A percentile compares a stretch with the other conserved stretches of the same genome.
Evolutionary conservation across 495 filamentous ascomycete species (phyloP).

Genomic region (Paragyromitra xinjiangensis): DNA sequence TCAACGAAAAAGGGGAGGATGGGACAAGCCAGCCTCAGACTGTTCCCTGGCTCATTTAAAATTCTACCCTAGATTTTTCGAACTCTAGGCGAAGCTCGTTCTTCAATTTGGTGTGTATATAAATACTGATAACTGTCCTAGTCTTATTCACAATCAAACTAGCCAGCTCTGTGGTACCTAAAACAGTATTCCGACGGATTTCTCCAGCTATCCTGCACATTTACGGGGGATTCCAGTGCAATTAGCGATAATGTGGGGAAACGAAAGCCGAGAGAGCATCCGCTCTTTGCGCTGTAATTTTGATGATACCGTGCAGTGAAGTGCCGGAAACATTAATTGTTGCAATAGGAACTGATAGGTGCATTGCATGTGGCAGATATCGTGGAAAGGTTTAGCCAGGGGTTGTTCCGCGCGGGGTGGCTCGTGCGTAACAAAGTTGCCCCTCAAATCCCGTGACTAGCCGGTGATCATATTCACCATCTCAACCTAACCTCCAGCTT

Average conservation of each 20-base stretch:
- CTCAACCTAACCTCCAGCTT: not conserved
- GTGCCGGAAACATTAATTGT: not conserved
- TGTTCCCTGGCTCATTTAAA: no score
- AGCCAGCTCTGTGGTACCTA: not conserved
- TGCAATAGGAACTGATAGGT: not conserved
- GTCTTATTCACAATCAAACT: not conserved
- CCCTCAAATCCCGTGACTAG: constrained; percentile 14
- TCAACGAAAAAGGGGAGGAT: not conserved
- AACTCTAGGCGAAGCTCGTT: not conserved
- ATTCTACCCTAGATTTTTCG: no score
- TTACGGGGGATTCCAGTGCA: not conserved
- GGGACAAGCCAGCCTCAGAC: no score
- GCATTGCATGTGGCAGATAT: not conserved
- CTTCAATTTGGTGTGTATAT: not conserved
- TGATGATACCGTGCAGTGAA: not conserved
- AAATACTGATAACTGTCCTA: not conserved
- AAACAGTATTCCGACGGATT: not conserved
- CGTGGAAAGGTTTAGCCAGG: not conserved
- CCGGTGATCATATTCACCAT: not conserved
- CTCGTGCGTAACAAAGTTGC: not conserved
- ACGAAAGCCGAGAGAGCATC: not conserved
- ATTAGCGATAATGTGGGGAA: not conserved
- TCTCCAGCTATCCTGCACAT: not conserved
- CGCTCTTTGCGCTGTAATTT: not conserved
- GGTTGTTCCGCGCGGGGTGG: not conserved